phyloP scores from a whole-genome alignment of 768 basidiomycete species.

The Termitomyces sp. region DNA sequence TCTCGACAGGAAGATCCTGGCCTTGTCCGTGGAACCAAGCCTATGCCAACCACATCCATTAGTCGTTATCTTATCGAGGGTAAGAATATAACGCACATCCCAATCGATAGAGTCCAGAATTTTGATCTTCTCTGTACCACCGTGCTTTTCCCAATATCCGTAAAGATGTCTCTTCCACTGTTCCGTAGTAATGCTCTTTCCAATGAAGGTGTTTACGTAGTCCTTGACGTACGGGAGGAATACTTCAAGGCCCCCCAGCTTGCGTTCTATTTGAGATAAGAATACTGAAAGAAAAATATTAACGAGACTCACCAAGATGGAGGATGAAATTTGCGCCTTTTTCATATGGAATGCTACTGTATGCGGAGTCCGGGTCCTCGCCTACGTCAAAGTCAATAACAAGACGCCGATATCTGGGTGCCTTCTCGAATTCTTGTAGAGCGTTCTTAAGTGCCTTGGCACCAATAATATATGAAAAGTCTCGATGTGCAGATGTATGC shows the following conservation, averaged over 20 bases:
- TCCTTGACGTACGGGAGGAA: constrained; percentile 84
- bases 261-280: constrained; percentile 44
- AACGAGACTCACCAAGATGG: constrained; percentile 57
- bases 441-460: constrained; percentile 69
- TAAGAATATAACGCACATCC: constrained; percentile 49
- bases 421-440: constrained; percentile 53
- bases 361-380: constrained; percentile 79
- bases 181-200: constrained; percentile 78
- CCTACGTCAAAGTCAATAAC: constrained; percentile 72
- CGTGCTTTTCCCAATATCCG: constrained; percentile 58
- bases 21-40: constrained; percentile 86
- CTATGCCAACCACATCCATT: constrained; percentile 28
- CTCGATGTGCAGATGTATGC: constrained; percentile 73
- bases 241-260: constrained; percentile 75
- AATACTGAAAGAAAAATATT: neutral
- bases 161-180: constrained; percentile 85
- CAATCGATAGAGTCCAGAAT: constrained; percentile 71
- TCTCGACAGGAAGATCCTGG: constrained; percentile 62
- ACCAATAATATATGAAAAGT: constrained; percentile 79
- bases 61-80: neutral
- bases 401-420: constrained; percentile 76
- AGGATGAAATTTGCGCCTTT: constrained; percentile 89
- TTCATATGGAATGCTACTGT: constrained; percentile 75
- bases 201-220: constrained; percentile 80
- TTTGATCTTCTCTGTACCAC: constrained; percentile 58